Evolutionary conservation across 805 yeast species (phyloP), one percentile per base, ranked within the genome.

Genomic region (Candida railenensis): DNA sequence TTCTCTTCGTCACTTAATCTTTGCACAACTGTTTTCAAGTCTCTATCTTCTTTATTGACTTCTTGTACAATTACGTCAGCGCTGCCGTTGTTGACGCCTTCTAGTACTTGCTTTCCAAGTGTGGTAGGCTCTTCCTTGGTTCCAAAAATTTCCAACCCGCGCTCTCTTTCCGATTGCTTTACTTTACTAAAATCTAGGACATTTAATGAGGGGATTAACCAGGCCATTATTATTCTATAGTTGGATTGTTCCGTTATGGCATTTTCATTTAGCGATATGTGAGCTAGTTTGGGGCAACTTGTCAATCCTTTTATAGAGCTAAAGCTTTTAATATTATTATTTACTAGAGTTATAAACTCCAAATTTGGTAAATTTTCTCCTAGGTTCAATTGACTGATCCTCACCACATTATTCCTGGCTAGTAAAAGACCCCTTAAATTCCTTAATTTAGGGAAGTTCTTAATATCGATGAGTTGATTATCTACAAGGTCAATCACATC

Each of bases 401-500:
- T 39, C 2, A 68, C 50, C 2, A 90, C 79, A 49, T 77, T 67
- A 61, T 92, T 92, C 48, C 81, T 76, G 0, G 86, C 84, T 19
- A 83, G 54, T 7, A 90, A 67, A 2, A 92, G 54, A 0, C 85
- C 77, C 38, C 73, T 73, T 43, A 78, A 56, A 34, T 73, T 75
- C 28, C 45, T 42, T 36, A 76, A 50, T 7, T 37, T 45, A 3
- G 84, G 88, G 33, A 78, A 71, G 56, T 69, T 72, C 14, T 76
- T 73, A 4, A 92, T 53, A 2, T 71, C 72, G 1, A 74, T 63
- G n/a, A 92, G 65, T 30, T 80, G 84, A 63, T 92, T 92, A 57
- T 85, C 83, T 0, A 92, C 80, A 28, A 92, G 59, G 61, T 92
- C 97, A 2, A 92, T 64, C 14, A 75, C 80, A 49, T 75, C 83